Conservation (phyloP, 202 grass and related monocot species). For the Schoenoplectus triqueter region DNA sequence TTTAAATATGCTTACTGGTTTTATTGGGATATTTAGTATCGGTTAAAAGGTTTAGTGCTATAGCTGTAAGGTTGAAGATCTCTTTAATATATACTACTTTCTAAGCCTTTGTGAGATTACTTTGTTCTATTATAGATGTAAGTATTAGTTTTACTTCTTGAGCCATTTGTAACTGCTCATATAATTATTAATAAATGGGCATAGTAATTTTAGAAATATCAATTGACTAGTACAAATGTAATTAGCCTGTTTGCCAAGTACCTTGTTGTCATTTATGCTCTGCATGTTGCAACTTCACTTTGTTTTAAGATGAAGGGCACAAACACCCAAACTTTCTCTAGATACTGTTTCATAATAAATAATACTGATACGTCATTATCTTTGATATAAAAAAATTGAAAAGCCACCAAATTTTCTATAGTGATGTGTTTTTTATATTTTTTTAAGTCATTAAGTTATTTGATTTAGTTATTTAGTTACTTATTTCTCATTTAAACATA, state of each 20-base stretch:
- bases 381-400: slow-evolving; percentile 30
- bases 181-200: neutral
- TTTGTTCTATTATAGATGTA: slow-evolving; percentile 15
- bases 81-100: slow-evolving; percentile 25
- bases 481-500: slow-evolving; percentile 26
- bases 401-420: slow-evolving; percentile 29
- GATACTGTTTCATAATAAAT: slow-evolving; percentile 16
- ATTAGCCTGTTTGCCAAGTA: neutral
- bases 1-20: slow-evolving; percentile 35
- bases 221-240: neutral
- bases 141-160: neutral
- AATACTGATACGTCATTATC: slow-evolving; percentile 22
- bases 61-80: slow-evolving; percentile 44
- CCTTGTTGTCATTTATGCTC: neutral
- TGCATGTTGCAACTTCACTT: neutral
- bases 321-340: neutral
- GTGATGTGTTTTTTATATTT: neutral
- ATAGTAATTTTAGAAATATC: slow-evolving; percentile 6
- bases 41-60: slow-evolving; percentile 42
- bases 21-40: slow-evolving; percentile 25
- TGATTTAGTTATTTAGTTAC: slow-evolving; percentile 1
- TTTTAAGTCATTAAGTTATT: neutral
- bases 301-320: too few species aligned
- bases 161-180: slow-evolving; percentile 14
- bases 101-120: slow-evolving; percentile 23